Base-by-base conservation (phyloP, 331 rosid species). In the Rosa hybrid region DNA sequence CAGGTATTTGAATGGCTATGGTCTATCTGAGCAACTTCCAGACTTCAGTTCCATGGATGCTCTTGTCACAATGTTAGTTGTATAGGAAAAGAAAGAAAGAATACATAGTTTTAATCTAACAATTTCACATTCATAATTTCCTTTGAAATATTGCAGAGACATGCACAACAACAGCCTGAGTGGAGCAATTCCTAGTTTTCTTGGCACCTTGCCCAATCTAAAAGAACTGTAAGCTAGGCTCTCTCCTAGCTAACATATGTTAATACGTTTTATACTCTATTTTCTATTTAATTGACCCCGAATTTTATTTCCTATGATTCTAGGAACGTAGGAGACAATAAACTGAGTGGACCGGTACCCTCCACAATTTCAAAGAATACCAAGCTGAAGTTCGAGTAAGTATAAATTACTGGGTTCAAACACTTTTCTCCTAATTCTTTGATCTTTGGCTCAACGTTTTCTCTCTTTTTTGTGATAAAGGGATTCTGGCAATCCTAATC, bases 11-110 rank as follows among this genome's bases (percentile, higher is more conserved):
- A 56, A 51, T 81, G 87, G 87, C 63, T 86, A 45, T 85, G 81
- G 76, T 10, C 76, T 89, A 21, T 77, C 49, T 8, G 87, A 90
- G 65, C 67, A 77, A 12, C 88, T 84, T 42, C 87, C 92, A 2
- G 90, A 89, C 78, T 86, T 89, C 76, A 86, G 90, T 57, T 76
- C 86, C 69, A 80, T 89, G 87, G 78, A 83, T 77, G 87, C 90
- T 34, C 68, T 80, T 38, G 54, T 62, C 44, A 80, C 74, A 63
- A 80, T 80, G 79, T 73, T 41, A 50, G 83, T 74, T 62, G 20
- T 34, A 8, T 56, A 3, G 8, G 13, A 10, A 4, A 69, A 69
- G 12, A 69, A 2, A 42, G 2, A 27, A 8, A 6, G 9, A 21
- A 8, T 12, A 57, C 2, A 75, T 3, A 54, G 6, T 38, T 12